These are phyloP conservation scores for Termitomyces sp. DNA, from an alignment of 1,284 basidiomycete genomes.

Conservation along the genomic window DNA sequence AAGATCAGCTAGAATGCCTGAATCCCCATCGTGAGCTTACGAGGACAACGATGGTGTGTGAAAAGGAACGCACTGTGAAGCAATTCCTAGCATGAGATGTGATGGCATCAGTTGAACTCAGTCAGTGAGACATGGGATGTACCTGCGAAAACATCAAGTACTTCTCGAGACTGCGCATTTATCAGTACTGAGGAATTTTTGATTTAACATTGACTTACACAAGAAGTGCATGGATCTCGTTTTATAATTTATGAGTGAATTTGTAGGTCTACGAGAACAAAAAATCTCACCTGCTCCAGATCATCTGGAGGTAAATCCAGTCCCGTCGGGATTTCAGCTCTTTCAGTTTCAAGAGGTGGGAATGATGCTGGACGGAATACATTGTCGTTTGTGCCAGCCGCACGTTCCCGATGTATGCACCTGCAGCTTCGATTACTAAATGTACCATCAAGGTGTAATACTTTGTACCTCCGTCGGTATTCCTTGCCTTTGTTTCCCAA, in stretches of 20 bases:
- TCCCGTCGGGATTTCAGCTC: slow-evolving; percentile 7
- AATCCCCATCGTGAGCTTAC: not conserved
- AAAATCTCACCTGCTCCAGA: slow-evolving; percentile 36
- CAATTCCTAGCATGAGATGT: slow-evolving; percentile 32
- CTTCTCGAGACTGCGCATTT: slow-evolving; percentile 53
- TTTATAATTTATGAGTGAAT: not conserved
- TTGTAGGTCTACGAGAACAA: not conserved
- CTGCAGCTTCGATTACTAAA: slow-evolving; percentile 22
- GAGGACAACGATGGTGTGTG: not conserved
- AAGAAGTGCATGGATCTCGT: slow-evolving; percentile 49
- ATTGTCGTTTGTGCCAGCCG: slow-evolving; percentile 34
- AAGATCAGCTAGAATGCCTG: slow-evolving; percentile 37
- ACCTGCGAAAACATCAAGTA: slow-evolving; percentile 61
- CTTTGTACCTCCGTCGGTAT: slow-evolving; percentile 32
- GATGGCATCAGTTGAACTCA: not conserved
- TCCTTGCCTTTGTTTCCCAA: slow-evolving; percentile 49
- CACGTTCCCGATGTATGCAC: slow-evolving; percentile 40
- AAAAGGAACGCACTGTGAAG: slow-evolving; percentile 34
- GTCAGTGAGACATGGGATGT: slow-evolving; percentile 1
- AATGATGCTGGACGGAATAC: slow-evolving; percentile 41
- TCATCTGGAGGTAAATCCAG: slow-evolving; percentile 36
- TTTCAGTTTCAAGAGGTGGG: slow-evolving; percentile 27
- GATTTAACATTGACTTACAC: slow-evolving; percentile 34
- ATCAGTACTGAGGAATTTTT: not conserved
- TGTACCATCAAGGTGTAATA: not conserved